Conservation (phyloP, 176 grass and related monocot species). For the Oryza meyeriana region DNA sequence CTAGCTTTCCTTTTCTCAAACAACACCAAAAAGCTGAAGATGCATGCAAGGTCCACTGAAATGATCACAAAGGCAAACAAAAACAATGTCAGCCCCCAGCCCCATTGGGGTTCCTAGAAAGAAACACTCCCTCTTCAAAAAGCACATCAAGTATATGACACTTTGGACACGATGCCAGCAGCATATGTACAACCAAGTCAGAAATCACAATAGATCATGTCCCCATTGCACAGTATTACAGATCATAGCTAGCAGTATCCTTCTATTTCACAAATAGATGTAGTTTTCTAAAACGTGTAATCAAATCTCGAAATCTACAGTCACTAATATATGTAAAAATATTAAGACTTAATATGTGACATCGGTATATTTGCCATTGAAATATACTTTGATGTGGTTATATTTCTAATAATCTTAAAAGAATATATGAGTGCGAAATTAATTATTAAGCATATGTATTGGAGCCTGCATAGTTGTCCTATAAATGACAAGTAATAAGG, state of each 20-base stretch:
- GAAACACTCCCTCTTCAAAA: slow-evolving; percentile 16
- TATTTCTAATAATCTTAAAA: no score
- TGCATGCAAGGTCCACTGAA: slow-evolving; percentile 5
- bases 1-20: slow-evolving; percentile 24
- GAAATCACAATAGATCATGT: slow-evolving; percentile 14
- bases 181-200: slow-evolving; percentile 24
- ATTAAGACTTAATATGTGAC: no score
- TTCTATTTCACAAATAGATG: neutral
- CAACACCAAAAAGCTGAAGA: slow-evolving; percentile 17
- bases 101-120: slow-evolving; percentile 18
- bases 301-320: no score
- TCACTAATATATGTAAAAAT: no score
- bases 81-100: slow-evolving; percentile 2
- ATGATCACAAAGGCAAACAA: slow-evolving; percentile 26
- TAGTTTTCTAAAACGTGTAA: no score
- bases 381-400: neutral
- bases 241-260: neutral
- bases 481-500: neutral
- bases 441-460: no score
- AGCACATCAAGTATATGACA: slow-evolving; percentile 18
- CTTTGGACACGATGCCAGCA: slow-evolving; percentile 19
- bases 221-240: neutral
- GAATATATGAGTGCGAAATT: no score
- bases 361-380: no score
- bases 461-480: no score